Base-by-base conservation (phyloP, 768 basidiomycete genomes). In the Boletus subcaerulescens region DNA sequence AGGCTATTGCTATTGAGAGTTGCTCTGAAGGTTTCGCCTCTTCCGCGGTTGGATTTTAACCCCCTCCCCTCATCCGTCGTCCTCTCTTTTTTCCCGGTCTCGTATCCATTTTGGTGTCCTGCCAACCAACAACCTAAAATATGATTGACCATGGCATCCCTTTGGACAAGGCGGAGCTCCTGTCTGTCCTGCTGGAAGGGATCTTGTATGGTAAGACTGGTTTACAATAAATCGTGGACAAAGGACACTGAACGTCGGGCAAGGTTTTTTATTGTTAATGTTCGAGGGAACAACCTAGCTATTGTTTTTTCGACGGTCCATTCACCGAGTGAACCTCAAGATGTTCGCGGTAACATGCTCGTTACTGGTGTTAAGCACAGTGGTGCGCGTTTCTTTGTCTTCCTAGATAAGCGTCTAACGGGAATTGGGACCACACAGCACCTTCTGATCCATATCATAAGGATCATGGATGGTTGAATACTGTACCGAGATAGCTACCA, bases 231-330 rank as follows among this genome's bases (percentile, higher is more conserved):
- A 49, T 35, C 17, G 9, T 51, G 7, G 18, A 31, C 1, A 35
- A 49, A 33, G 6, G 5, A 29, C 48, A 10, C 38, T 38, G 18
- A 41, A 24, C n/a, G 0, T 20, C 4, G 11, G 4, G 10, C 14
- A 45, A 73, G 71, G 71, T 3, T 71, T 71, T 57, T 73, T 69
- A 2, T 11, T 71, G 12, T 40, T 71, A n/a, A 71, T 73, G 71
- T 73, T 70, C 49, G 62, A 65, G 6, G 61, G 53, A 11, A 71
- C 71, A 1, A 47, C 72, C 2, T 66, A 61, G 60, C 56, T 61
- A 3, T 51, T 71, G 13, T 29, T 61, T 7, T 48, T 35, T 22
- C 54, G 54, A 17, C 60, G 52, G n/a, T 41, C 33, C 20, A 46
- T 39, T 15, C 13, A 36, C 5, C 40, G 46, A 17, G 24, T 69